phyloP scores from a whole-genome alignment of 768 basidiomycete species.

The Harrya chromipes region DNA sequence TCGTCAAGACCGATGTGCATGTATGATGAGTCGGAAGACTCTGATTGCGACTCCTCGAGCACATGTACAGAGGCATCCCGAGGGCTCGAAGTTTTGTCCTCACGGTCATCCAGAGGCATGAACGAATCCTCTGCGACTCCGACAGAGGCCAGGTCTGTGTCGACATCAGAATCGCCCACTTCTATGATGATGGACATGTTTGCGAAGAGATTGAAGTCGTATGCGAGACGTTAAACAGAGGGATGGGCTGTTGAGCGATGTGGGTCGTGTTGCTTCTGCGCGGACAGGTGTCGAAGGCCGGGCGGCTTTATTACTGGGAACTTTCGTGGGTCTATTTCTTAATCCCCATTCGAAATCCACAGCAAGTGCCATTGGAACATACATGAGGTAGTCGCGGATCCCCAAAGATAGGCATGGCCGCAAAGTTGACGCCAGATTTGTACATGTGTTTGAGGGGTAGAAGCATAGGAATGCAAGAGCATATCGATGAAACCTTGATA shows the following conservation, averaged over 20 bases:
- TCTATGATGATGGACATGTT: constrained; percentile 20
- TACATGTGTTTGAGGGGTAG: too few relatives aligned
- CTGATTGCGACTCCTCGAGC: constrained; percentile 14
- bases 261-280: not conserved
- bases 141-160: constrained; percentile 6
- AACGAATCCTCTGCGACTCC: constrained; percentile 9
- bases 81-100: constrained; percentile 1
- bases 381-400: constrained; percentile 12
- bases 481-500: too few relatives aligned
- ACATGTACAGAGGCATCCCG: not conserved
- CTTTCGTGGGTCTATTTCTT: too few relatives aligned
- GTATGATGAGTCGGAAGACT: constrained; percentile 20
- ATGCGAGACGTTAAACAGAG: not conserved
- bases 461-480: too few relatives aligned
- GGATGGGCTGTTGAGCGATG: not conserved
- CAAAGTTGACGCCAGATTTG: constrained; percentile 17
- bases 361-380: too few relatives aligned
- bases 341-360: too few relatives aligned
- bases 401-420: constrained; percentile 20
- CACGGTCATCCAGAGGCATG: constrained; percentile 2
- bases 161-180: constrained; percentile 4
- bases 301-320: too few relatives aligned
- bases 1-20: constrained; percentile 14
- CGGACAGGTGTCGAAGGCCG: too few relatives aligned
- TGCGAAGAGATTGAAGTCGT: not conserved